phyloP scores from a whole-genome alignment of 257 asterid species.

The Fraxinus excelsior region DNA sequence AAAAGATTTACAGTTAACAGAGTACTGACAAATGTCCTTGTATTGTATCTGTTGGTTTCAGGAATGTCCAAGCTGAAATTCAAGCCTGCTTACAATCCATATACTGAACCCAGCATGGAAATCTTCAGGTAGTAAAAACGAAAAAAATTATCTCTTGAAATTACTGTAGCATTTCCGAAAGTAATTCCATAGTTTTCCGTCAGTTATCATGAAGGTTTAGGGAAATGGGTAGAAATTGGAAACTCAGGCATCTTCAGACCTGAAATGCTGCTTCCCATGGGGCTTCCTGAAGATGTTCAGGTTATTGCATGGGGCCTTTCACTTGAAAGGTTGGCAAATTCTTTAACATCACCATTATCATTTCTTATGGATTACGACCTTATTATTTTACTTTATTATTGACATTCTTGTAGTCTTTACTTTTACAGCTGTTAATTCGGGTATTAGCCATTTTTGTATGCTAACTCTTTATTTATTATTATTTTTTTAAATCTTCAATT shows the following conservation, averaged over 20 bases:
- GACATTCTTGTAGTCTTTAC: neutral
- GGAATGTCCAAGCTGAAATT: conserved; percentile 95
- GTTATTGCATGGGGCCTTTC: conserved; percentile 99
- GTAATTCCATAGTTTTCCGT: conserved; percentile 9
- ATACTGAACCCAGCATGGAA: conserved; percentile 99
- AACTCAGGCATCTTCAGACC: conserved; percentile 99
- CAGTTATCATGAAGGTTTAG: conserved; percentile 93
- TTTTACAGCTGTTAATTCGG: neutral
- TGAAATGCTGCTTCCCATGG: conserved; percentile 97
- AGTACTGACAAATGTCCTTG: conserved; percentile 6
- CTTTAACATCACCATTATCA: neutral
- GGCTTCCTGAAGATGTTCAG: conserved; percentile 92
- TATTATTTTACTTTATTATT: neutral
- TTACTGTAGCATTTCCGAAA: conserved; percentile 9
- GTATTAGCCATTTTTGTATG: neutral
- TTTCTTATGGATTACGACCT: neutral
- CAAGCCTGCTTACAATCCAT: conserved; percentile 97
- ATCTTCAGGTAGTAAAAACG: conserved; percentile 71
- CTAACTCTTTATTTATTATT: neutral
- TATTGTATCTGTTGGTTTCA: conserved; percentile 30
- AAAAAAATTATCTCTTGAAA: neutral
- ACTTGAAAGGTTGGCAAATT: conserved; percentile 71
- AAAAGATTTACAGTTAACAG: neutral
- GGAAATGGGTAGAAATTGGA: conserved; percentile 98
- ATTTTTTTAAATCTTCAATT: neutral